These are phyloP conservation scores for Sphagnum fallax DNA, from an alignment of 228 moss, liverwort and hornwort genomes.

Conservation along the genomic window DNA sequence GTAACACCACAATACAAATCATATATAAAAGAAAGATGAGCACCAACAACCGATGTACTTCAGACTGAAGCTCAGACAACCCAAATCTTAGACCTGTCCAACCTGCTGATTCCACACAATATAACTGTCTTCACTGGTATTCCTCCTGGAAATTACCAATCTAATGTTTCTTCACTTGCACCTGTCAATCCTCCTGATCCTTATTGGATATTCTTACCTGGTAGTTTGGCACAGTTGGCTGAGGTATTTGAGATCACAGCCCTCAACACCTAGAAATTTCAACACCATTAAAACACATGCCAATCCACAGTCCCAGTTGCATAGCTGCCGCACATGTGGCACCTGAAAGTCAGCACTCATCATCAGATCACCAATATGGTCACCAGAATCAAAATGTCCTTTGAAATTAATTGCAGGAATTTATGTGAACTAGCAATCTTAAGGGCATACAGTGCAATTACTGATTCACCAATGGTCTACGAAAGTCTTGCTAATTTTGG, in stretches of 20 bases:
- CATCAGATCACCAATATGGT: background rate
- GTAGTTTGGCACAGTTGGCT: conserved; percentile 73
- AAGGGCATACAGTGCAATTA: too few species aligned
- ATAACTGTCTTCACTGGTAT: background rate
- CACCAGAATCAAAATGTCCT: background rate
- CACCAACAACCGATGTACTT: too few species aligned
- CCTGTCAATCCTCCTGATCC: too few species aligned
- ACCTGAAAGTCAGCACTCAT: conserved; percentile 46
- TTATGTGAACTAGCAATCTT: background rate
- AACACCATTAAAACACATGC: conserved; percentile 98
- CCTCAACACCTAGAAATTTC: conserved; percentile 67
- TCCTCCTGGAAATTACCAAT: background rate
- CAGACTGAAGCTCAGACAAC: background rate
- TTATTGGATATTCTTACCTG: conserved; percentile 32
- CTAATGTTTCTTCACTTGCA: background rate
- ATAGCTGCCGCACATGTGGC: conserved; percentile 82
- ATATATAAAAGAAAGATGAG: conserved; percentile 1
- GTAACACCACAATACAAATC: background rate
- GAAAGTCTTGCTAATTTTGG: too few species aligned
- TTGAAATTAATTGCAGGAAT: background rate
- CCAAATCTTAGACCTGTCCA: background rate
- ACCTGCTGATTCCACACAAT: background rate
- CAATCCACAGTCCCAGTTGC: conserved; percentile 95
- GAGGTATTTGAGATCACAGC: conserved; percentile 77
- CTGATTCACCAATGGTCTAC: too few species aligned